Conservation (phyloP, 345 rosid species). For the Ricinus communis region DNA sequence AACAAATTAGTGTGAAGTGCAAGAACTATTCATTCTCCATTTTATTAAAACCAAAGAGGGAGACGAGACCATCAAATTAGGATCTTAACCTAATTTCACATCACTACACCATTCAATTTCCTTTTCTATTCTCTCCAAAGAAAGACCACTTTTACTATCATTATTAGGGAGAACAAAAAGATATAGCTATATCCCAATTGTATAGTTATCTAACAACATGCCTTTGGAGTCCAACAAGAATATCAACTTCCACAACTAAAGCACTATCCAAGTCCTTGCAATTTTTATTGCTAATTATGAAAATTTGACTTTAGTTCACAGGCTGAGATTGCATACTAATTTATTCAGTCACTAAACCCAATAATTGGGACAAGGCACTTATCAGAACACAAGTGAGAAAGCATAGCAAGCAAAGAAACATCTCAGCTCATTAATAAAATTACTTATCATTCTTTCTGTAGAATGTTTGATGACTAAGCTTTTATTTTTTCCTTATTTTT, state of each 20-base stretch:
- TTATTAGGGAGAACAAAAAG: background rate
- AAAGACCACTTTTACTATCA: background rate
- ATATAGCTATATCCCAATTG: background rate
- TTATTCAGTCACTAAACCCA: constrained; percentile 41
- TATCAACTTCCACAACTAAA: background rate
- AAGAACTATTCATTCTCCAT: no score
- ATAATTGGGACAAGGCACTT: constrained; percentile 53
- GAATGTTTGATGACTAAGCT: constrained; percentile 8
- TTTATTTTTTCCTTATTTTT: constrained; percentile 4
- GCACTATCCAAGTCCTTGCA: constrained; percentile 1
- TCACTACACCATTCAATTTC: no score
- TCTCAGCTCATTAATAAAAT: constrained; percentile 5
- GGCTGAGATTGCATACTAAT: constrained; percentile 23
- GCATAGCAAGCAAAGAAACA: background rate
- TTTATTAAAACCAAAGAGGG: no score
- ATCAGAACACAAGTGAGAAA: constrained; percentile 24
- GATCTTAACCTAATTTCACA: no score
- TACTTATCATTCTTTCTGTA: background rate
- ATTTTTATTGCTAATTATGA: background rate
- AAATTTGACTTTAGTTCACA: constrained; percentile 3
- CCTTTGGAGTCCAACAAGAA: background rate
- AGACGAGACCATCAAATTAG: no score
- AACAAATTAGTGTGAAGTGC: no score
- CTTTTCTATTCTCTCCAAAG: no score
- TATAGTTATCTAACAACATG: background rate